Evolutionary conservation across 2,329 filamentous ascomycete genomes (phyloP), one percentile per base, ranked within the genome.

Genomic region (Catunica adiposa): DNA sequence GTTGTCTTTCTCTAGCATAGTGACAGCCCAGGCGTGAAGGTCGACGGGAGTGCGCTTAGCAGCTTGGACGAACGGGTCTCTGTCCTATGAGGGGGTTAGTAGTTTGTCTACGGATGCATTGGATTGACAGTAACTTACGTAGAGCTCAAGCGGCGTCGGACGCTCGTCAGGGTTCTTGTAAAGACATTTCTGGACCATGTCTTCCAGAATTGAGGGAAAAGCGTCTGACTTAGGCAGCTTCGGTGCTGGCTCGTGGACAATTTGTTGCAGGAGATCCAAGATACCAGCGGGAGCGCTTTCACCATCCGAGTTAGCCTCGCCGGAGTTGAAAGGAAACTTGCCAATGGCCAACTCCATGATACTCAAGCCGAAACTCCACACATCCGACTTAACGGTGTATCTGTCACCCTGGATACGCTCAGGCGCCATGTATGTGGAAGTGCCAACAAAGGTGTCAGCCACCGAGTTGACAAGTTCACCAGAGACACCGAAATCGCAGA

Each of bases 401-500:
- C 87, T 89, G 61, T 92, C 89, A 60, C 92, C 92, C 67, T 97
- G 89, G 62, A 98, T 98, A 68, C 92, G 82, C 72, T 98, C 92
- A 0, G 92, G 92, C 0, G 92, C 92, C 92, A 98, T 98, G 73
- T 98, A 98, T 56, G 92, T 98, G 38, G 92, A 96, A 1, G 92
- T 98, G 54, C 92, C 92, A 37, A 98, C 92, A 64, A 98, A 98
- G 0, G 92, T 98, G 66, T 97, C 90, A 53, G 92, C 92, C 61
- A 98, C 89, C 3, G 92, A 97, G 71, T 97, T 97, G 67, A 97
- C 89, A 15, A 96, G 79, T 69, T 98, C 92, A 62, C 89, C 92
- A 3, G 90, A 96, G n/a, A 98, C 92, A 63, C 92, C 92, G 67
- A 98, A 98, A 68, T 98, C 92, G 70, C 90, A 97, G 4, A 98